Evolutionary conservation across 768 basidiomycete species (phyloP), one percentile per base, ranked within the genome.

Genomic region (Russula griseocarnosa): DNA sequence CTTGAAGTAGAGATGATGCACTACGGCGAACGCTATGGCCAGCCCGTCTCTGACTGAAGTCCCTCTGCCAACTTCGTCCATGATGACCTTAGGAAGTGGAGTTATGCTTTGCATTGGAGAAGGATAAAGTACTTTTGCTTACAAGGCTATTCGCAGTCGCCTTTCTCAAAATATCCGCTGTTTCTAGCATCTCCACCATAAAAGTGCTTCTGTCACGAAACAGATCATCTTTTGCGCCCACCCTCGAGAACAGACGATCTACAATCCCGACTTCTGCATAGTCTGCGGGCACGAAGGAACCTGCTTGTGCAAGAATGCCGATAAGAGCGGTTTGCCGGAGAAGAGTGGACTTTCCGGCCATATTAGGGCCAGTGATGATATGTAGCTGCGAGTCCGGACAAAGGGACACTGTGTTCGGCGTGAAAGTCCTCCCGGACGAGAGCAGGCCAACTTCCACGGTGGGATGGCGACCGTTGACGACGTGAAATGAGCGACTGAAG

Each of bases 11-110:
- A 98, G 81, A 73, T 98, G 87, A 70, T 95, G 87, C 38, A 95
- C 80, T 3, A 92, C 86, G 7, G 92, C 91, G 71, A 93, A 98
- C 20, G 97, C 95, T 56, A 98, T 92, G 0, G 96, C 93, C 16
- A 98, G 74, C 11, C 96, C 96, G 70, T 97, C 95, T 65, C 85
- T 85, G 9, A 94, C 86, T 0, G 94, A 94, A 6, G 96, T 98
- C 38, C 96, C 96, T 69, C 96, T 79, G 7, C 96, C 96, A n/a
- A 99, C 94, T 78, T 99, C 96, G 72, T 99, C 96, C 92, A 99
- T 95, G 66, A 99, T 95, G n/a, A 98, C 90, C 92, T 94, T 69
- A 1, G 26, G 14, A 30, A 50, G 30, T 36, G 62, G 49, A 49
- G 42, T 22, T 55, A 55, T 36, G 65, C 0, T 22, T 28, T 18